A percentile compares a stretch with the other conserved stretches of the same genome.
Evolutionary conservation across 305 asterid genomes (phyloP).

Genomic region (Stenogyne calaminthoides): DNA sequence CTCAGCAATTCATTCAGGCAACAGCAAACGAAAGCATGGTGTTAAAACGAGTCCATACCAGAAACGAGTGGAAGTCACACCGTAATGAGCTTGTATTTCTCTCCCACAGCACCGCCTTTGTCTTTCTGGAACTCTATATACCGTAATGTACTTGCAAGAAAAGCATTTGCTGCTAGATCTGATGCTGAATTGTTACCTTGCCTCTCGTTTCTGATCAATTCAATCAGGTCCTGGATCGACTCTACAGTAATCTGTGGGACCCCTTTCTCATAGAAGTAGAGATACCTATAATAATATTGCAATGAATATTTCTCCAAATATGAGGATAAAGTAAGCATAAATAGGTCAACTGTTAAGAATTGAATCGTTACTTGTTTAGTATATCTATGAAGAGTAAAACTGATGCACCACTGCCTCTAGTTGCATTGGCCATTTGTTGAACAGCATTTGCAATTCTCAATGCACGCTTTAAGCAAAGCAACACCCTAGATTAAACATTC

Average conservation of each 20-base stretch:
- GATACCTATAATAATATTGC: slow-evolving; percentile 59
- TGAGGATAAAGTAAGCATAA: slow-evolving; percentile 3
- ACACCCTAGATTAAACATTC: slow-evolving; percentile 56
- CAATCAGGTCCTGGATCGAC: slow-evolving; percentile 82
- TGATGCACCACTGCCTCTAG: slow-evolving; percentile 90
- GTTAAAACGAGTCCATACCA: neutral
- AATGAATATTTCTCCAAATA: slow-evolving; percentile 8
- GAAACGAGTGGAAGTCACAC: slow-evolving; percentile 34
- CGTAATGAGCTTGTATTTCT: slow-evolving; percentile 71
- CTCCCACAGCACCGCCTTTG: slow-evolving; percentile 97
- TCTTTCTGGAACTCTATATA: slow-evolving; percentile 95
- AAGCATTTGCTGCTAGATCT: slow-evolving; percentile 81
- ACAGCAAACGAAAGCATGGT: slow-evolving; percentile 9
- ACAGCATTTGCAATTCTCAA: slow-evolving; percentile 95
- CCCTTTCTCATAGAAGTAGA: slow-evolving; percentile 96
- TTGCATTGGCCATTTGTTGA: slow-evolving; percentile 95
- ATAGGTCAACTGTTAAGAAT: slow-evolving; percentile 23
- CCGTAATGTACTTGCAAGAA: slow-evolving; percentile 85
- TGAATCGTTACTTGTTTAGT: slow-evolving; percentile 72
- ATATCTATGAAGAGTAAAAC: slow-evolving; percentile 85
- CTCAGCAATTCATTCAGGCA: slow-evolving; percentile 15
- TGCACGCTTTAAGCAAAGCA: slow-evolving; percentile 98
- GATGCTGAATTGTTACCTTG: slow-evolving; percentile 62
- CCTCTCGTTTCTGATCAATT: slow-evolving; percentile 78
- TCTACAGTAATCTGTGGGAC: slow-evolving; percentile 74